Conservation (phyloP, 2,329 filamentous ascomycete genomes). For the Cephalotrichum gorgonifer region DNA sequence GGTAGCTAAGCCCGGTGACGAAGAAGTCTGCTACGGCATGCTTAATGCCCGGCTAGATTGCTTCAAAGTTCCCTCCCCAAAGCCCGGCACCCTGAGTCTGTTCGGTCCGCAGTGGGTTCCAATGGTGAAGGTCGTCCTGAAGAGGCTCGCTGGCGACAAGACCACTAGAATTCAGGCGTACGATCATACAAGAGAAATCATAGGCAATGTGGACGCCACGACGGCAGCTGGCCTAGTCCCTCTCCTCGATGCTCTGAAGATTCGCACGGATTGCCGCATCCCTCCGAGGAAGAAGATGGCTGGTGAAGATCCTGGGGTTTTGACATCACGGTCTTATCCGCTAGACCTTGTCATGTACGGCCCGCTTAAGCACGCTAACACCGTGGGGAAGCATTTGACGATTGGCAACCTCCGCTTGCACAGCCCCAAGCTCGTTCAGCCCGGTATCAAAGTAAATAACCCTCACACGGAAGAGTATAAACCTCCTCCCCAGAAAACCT, state of each 20-base stretch:
- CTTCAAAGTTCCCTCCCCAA: constrained; percentile 57
- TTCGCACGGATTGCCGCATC: constrained; percentile 66
- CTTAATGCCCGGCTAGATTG: constrained; percentile 60
- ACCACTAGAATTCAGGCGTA: constrained; percentile 58
- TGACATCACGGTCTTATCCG: constrained; percentile 48
- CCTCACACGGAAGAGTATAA: constrained; percentile 53
- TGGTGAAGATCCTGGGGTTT: constrained; percentile 54
- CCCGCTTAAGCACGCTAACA: constrained; percentile 51
- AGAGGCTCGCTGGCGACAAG: constrained; percentile 43
- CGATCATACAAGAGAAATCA: constrained; percentile 60
- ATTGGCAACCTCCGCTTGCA: constrained; percentile 58
- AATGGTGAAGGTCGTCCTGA: constrained; percentile 61
- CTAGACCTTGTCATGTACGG: constrained; percentile 74
- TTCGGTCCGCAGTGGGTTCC: constrained; percentile 56
- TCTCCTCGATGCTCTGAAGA: constrained; percentile 56
- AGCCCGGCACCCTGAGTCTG: constrained; percentile 48
- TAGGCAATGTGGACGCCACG: constrained; percentile 64
- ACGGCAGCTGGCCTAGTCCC: constrained; percentile 59
- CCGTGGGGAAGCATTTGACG: constrained; percentile 56
- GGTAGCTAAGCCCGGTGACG: constrained; percentile 46
- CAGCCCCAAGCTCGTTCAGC: constrained; percentile 54
- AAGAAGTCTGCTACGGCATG: constrained; percentile 75
- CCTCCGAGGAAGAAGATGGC: constrained; percentile 51
- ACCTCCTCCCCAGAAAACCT: constrained; percentile 24
- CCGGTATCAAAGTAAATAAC: constrained; percentile 63